A percentile compares a stretch with the other conserved stretches of the same genome.
Conservation (phyloP, 495 filamentous ascomycete genomes). For the Tuber magnatum region DNA sequence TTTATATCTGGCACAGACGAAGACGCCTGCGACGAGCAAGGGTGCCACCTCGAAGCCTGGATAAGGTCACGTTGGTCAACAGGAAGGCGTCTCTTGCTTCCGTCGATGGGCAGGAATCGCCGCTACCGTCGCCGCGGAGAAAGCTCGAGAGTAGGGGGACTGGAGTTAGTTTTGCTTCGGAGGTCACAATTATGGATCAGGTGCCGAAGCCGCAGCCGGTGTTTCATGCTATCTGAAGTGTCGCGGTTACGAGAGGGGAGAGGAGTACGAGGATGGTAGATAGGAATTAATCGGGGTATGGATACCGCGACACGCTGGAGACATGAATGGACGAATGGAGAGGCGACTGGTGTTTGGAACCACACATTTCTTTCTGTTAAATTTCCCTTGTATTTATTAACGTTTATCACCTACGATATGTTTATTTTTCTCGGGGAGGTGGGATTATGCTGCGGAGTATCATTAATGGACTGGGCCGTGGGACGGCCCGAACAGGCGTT, state of each 20-base stretch:
- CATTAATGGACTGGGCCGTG: background rate
- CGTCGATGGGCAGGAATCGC: background rate
- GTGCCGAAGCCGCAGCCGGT: background rate
- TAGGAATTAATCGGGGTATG: background rate
- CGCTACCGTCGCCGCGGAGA: background rate
- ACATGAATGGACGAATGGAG: background rate
- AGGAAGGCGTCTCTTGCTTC: background rate
- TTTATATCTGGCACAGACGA: slow-evolving; percentile 23
- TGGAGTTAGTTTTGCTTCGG: background rate
- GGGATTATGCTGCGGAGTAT: background rate
- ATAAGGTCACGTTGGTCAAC: background rate
- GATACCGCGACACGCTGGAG: background rate
- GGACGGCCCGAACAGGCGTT: background rate
- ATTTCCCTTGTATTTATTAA: background rate
- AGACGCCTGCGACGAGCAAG: slow-evolving; percentile 18
- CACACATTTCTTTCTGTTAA: background rate
- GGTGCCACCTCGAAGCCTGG: background rate
- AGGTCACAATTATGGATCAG: background rate
- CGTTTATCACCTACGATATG: background rate
- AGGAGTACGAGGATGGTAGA: background rate
- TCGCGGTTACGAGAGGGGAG: background rate
- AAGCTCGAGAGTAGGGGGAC: background rate
- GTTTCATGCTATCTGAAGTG: background rate
- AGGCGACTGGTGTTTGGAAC: background rate
- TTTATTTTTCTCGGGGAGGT: background rate